These are phyloP conservation scores for Fusarium goolgardi DNA, from an alignment of 2,329 filamentous ascomycete genomes.

Conservation along the genomic window DNA sequence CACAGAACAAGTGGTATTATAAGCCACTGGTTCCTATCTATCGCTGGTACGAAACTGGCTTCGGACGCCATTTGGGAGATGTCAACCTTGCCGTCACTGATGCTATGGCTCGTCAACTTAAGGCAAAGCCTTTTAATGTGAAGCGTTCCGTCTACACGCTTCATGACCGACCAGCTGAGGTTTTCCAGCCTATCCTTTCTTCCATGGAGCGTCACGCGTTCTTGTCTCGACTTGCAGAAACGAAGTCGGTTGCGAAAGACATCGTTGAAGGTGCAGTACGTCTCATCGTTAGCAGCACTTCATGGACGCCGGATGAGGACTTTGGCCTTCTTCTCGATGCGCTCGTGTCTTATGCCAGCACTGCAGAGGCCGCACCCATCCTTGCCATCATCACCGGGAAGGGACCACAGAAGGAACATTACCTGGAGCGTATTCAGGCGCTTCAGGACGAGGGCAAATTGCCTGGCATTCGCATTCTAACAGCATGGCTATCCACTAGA, in stretches of 20 bases:
- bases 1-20: slow-evolving; percentile 63
- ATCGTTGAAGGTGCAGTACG: slow-evolving; percentile 70
- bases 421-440: slow-evolving; percentile 72
- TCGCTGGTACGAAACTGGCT: slow-evolving; percentile 78
- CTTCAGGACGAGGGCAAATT: slow-evolving; percentile 73
- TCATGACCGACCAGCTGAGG: slow-evolving; percentile 85
- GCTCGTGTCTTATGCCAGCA: slow-evolving; percentile 76
- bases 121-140: slow-evolving; percentile 71
- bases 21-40: slow-evolving; percentile 85
- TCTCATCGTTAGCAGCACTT: slow-evolving; percentile 91
- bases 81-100: slow-evolving; percentile 89
- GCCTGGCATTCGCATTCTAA: slow-evolving; percentile 76
- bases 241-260: slow-evolving; percentile 67
- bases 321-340: slow-evolving; percentile 89
- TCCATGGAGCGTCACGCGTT: slow-evolving; percentile 65
- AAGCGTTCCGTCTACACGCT: slow-evolving; percentile 74
- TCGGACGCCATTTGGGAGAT: slow-evolving; percentile 74
- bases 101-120: slow-evolving; percentile 84
- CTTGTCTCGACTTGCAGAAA: slow-evolving; percentile 73
- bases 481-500: slow-evolving; percentile 84
- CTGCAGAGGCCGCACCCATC: slow-evolving; percentile 68
- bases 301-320: slow-evolving; percentile 97
- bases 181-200: slow-evolving; percentile 78
- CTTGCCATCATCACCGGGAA: slow-evolving; percentile 94
- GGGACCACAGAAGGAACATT: slow-evolving; percentile 83